Evolutionary conservation across 2,329 filamentous ascomycete species (phyloP).

Genomic region (Talaromyces sp.): DNA sequence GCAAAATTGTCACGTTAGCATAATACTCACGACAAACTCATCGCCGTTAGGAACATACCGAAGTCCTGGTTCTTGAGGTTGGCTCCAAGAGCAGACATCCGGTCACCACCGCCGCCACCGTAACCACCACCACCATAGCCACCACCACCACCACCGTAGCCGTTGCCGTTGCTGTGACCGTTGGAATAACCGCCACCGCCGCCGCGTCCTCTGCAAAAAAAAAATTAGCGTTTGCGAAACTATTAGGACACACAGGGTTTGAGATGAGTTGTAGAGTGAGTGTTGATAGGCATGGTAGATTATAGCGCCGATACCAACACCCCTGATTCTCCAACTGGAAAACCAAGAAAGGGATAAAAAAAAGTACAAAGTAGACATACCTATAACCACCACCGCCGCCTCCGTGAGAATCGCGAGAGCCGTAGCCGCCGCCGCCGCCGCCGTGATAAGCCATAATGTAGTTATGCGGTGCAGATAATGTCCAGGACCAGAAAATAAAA

Average conservation of each 20-base stretch:
- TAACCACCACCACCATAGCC: constrained; percentile 43
- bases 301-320: background rate
- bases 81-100: constrained; percentile 87
- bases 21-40: constrained; percentile 2
- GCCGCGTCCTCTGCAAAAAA: constrained; percentile 26
- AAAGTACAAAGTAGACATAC: constrained; percentile 24
- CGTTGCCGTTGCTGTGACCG: constrained; percentile 42
- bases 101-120: constrained; percentile 71
- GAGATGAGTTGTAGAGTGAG: background rate
- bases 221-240: constrained; percentile 3
- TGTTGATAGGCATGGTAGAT: background rate
- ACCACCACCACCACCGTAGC: constrained; percentile 24
- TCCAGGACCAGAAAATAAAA: background rate
- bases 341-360: constrained; percentile 3
- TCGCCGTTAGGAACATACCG: constrained; percentile 56
- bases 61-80: constrained; percentile 83
- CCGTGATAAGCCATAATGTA: constrained; percentile 66
- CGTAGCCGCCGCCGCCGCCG: constrained; percentile 38
- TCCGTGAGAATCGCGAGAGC: constrained; percentile 39
- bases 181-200: constrained; percentile 49
- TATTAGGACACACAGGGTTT: background rate
- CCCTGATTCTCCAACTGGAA: background rate
- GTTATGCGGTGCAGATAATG: background rate
- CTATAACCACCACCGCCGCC: constrained; percentile 54
- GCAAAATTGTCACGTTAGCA: constrained; percentile 20